Conservation (phyloP, 805 yeast species). For the Ogataea henricii region DNA sequence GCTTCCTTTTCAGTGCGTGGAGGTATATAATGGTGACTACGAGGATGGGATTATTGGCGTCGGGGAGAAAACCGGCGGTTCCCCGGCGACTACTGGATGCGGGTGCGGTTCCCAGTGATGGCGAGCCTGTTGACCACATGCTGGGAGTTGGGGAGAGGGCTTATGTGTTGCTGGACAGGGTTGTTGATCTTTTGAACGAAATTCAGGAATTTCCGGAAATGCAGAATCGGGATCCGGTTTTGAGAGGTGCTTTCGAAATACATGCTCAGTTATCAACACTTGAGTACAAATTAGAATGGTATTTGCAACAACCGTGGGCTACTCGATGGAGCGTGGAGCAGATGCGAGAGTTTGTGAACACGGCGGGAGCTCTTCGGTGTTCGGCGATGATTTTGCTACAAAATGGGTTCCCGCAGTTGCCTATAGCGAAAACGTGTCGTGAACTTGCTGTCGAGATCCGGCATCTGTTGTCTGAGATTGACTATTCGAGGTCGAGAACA, state of each 20-base stretch:
- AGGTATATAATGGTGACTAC: constrained; percentile 24
- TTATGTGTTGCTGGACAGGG: constrained; percentile 16
- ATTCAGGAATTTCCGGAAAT: constrained; percentile 14
- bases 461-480: constrained; percentile 9
- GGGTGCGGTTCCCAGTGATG: constrained; percentile 15
- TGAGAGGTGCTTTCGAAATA: constrained; percentile 8
- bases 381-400: constrained; percentile 17
- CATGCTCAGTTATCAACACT: constrained; percentile 12
- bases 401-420: constrained; percentile 19
- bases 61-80: background rate
- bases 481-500: constrained; percentile 14
- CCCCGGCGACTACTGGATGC: background rate
- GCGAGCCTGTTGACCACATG: constrained; percentile 24
- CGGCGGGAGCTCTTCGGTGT: constrained; percentile 16
- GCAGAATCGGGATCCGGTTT: constrained; percentile 5
- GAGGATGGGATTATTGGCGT: constrained; percentile 12
- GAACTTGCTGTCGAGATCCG: constrained; percentile 10
- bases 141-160: constrained; percentile 20
- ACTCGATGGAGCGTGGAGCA: background rate
- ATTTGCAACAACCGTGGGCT: constrained; percentile 4
- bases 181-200: constrained; percentile 15
- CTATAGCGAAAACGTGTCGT: background rate
- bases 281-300: background rate
- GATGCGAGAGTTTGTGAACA: constrained; percentile 16
- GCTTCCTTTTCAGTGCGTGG: constrained; percentile 25